Base-by-base conservation (phyloP, 805 yeast species). In the Lachancea dasiensis region DNA sequence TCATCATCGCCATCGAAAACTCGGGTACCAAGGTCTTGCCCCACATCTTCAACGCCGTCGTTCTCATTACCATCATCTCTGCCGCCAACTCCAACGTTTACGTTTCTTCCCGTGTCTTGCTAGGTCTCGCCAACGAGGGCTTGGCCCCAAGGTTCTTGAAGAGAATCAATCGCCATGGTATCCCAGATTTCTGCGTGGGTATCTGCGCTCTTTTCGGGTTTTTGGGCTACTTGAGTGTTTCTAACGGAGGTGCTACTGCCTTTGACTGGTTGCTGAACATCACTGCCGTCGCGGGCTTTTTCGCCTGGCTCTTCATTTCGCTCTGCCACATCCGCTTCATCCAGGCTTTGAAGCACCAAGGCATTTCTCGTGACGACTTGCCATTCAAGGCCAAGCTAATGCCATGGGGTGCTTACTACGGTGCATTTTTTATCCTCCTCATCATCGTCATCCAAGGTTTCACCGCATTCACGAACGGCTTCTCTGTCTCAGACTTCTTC, bases 81-180 rank as follows among this genome's bases (percentile, higher is more conserved):
- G 87, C 90, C 19, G 90, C 80, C 56, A 82, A 82, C 64, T 80
- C 87, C 10, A 79, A 80, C 54, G 69, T 81, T 21, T 81, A 81
- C 60, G 75, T 79, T 47, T 81, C 86, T 28, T 80, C 87, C 3
- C 68, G 92, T 62, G 67, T 79, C 29, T 56, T 82, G 35, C 80
- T 70, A 52, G 75, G 79, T n/a, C 65, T 82, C 55, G 78, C 84
- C n/a, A 68, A 69, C 47, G 69, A 71, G 36, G 68, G 68, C 6
- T 64, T 71, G 36, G 84, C 84, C 3, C 85, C 85, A 23, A 67
- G 60, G 42, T 47, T 70, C 38, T 75, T 79, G 49, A 46, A 58
- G 8, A 52, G 50, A 27, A 72, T 81, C 26, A 76, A 74, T 31
- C 68, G 61, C 45, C 51, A 57, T 15, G 87, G 87, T 59, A 81